Conservation (phyloP, 2,329 filamentous ascomycete species). For the Phialophora tarda region DNA sequence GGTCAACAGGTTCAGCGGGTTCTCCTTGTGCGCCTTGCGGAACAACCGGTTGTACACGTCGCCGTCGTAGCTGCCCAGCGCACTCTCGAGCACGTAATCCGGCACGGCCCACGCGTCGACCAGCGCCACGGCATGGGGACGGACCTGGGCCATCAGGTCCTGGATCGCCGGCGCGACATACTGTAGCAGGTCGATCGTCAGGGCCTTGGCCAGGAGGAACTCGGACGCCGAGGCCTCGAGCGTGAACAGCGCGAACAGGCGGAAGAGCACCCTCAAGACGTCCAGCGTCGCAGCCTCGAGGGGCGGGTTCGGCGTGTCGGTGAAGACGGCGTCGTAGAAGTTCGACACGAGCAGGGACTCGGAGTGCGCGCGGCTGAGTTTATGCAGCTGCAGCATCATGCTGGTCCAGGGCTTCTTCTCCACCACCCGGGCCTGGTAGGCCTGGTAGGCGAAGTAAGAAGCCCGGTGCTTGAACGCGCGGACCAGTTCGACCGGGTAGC, state of each 20-base stretch:
- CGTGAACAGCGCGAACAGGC: constrained; percentile 56
- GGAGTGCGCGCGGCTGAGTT: constrained; percentile 52
- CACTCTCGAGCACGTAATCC: constrained; percentile 59
- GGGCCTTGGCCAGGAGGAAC: constrained; percentile 53
- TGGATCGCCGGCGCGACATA: constrained; percentile 50
- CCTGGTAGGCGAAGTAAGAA: constrained; percentile 48
- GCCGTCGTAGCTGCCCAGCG: constrained; percentile 58
- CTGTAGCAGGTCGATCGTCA: constrained; percentile 51
- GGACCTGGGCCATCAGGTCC: constrained; percentile 54
- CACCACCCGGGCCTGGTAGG: constrained; percentile 53
- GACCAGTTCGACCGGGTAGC: constrained; percentile 50
- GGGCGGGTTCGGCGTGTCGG: constrained; percentile 35
- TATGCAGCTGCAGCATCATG: constrained; percentile 46
- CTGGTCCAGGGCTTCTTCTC: constrained; percentile 57
- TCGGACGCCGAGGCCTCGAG: constrained; percentile 53
- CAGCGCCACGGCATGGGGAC: constrained; percentile 58
- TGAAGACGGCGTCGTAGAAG: constrained; percentile 51
- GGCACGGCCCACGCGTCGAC: constrained; percentile 61
- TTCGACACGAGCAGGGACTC: constrained; percentile 56
- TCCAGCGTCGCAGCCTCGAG: constrained; percentile 41
- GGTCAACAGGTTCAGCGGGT: constrained; percentile 57
- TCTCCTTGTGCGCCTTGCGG: constrained; percentile 57
- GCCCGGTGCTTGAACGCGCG: constrained; percentile 54
- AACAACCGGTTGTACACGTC: constrained; percentile 61
- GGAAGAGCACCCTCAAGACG: constrained; percentile 53